These are phyloP conservation scores for Austroboletus eburneus DNA, from an alignment of 768 basidiomycete genomes.

Conservation along the genomic window DNA sequence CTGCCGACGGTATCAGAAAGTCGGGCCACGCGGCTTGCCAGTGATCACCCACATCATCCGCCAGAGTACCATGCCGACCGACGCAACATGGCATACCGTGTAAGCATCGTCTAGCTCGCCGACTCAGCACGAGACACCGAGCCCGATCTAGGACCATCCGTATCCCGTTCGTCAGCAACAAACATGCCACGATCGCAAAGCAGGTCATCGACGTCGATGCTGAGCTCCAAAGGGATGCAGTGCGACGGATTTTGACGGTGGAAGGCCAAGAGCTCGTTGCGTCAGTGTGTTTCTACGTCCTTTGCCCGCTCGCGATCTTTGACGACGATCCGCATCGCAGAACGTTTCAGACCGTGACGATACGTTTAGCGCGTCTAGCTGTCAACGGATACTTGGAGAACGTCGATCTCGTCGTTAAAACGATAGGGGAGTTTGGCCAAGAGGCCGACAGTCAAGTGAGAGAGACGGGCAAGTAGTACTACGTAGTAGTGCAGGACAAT, in stretches of 20 bases:
- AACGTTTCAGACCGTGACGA: conserved; percentile 71
- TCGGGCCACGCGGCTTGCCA: no score
- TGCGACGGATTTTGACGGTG: conserved; percentile 65
- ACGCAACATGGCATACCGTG: conserved; percentile 51
- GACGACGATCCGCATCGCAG: conserved; percentile 33
- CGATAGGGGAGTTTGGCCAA: conserved; percentile 75
- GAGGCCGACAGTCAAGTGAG: conserved; percentile 40
- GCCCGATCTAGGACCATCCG: conserved; percentile 50
- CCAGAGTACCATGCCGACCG: conserved; percentile 19
- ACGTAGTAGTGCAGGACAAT: neutral
- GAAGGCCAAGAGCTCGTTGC: conserved; percentile 68
- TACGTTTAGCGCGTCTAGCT: conserved; percentile 80
- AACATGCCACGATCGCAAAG: conserved; percentile 79
- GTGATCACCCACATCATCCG: no score
- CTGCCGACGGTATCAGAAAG: no score
- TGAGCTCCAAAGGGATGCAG: conserved; percentile 78
- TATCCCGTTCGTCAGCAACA: conserved; percentile 69
- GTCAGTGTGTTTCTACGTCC: conserved; percentile 43
- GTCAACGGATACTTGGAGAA: conserved; percentile 89
- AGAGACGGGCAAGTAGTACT: conserved; percentile 1
- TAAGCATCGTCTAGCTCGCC: conserved; percentile 30
- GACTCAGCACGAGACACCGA: neutral
- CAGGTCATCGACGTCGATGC: conserved; percentile 83
- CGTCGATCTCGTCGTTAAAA: conserved; percentile 79
- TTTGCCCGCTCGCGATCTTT: neutral